Evolutionary conservation across 306 rosid genomes (phyloP).

Genomic region (Datisca glomerata): DNA sequence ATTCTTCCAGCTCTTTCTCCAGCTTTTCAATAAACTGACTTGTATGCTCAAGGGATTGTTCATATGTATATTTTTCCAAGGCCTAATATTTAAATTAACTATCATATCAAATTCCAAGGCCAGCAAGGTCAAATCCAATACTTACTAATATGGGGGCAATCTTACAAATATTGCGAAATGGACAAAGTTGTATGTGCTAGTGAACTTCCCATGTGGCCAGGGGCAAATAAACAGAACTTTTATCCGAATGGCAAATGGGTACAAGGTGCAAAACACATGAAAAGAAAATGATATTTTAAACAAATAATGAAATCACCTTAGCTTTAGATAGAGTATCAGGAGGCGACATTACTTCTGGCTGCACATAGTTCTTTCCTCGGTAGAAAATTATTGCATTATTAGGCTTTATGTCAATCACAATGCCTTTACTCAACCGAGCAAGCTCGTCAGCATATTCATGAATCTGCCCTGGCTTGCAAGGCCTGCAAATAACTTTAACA

Average conservation of each 20-base stretch:
- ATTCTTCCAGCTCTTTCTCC: conserved; percentile 76
- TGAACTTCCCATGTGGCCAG: too few species aligned
- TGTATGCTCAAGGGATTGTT: conserved; percentile 77
- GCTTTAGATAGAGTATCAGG: conserved; percentile 67
- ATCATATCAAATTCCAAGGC: background rate
- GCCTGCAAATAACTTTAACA: conserved; percentile 76
- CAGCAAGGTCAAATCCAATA: background rate
- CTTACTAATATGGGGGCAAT: background rate
- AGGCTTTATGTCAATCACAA: conserved; percentile 68
- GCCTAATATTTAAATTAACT: conserved; percentile 35
- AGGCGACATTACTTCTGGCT: conserved; percentile 77
- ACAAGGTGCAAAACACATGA: background rate
- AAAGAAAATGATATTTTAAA: background rate
- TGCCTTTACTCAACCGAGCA: conserved; percentile 83
- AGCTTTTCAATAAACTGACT: conserved; percentile 77
- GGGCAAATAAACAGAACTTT: too few species aligned
- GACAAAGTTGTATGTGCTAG: too few species aligned
- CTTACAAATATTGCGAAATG: background rate
- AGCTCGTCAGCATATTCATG: conserved; percentile 77
- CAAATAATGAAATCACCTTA: conserved; percentile 56
- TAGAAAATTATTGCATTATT: conserved; percentile 51
- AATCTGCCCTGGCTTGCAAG: conserved; percentile 81
- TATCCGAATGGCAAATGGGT: background rate
- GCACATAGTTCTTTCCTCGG: conserved; percentile 81
- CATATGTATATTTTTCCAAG: conserved; percentile 54